Conservation (phyloP, 495 filamentous ascomycete genomes). For the Oidiodendron maius region DNA sequence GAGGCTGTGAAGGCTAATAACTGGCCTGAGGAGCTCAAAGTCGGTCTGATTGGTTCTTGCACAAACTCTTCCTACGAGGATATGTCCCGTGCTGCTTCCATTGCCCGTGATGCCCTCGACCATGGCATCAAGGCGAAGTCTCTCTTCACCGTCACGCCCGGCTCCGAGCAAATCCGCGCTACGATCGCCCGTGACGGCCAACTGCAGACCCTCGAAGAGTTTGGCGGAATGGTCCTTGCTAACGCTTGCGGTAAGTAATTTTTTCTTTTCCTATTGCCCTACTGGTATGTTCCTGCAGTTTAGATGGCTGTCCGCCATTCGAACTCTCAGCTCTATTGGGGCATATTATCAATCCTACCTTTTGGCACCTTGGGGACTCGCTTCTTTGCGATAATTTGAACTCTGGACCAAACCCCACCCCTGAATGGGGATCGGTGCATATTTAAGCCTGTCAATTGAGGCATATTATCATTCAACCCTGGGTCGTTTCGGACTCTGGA, state of each 20-base stretch:
- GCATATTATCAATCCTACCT: too few relatives aligned
- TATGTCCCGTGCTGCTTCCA: constrained; percentile 92
- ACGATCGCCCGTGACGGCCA: constrained; percentile 90
- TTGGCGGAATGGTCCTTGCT: constrained; percentile 91
- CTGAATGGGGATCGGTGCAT: too few relatives aligned
- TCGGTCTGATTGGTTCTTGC: constrained; percentile 95
- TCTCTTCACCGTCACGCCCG: constrained; percentile 90
- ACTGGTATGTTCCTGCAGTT: too few relatives aligned
- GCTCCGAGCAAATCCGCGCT: constrained; percentile 95
- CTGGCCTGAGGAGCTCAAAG: constrained; percentile 97
- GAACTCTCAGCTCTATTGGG: too few relatives aligned
- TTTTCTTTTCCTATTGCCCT: too few relatives aligned
- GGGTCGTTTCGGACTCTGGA: too few relatives aligned
- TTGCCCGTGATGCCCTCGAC: constrained; percentile 88
- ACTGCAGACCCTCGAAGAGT: constrained; percentile 94
- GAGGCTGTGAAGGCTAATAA: constrained; percentile 88
- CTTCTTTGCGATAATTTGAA: too few relatives aligned
- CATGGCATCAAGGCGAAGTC: constrained; percentile 94
- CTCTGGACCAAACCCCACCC: too few relatives aligned
- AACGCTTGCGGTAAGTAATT: constrained; percentile 97
- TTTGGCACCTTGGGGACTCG: too few relatives aligned
- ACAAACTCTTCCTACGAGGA: constrained; percentile 99
- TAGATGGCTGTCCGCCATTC: too few relatives aligned
- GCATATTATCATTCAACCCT: too few relatives aligned
- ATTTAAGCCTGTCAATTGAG: too few relatives aligned